Percentiles rank a stretch among this genome's conserved stretches.
Conservation (phyloP, 2,329 filamentous ascomycete species). For the Sporothrix pallida region DNA sequence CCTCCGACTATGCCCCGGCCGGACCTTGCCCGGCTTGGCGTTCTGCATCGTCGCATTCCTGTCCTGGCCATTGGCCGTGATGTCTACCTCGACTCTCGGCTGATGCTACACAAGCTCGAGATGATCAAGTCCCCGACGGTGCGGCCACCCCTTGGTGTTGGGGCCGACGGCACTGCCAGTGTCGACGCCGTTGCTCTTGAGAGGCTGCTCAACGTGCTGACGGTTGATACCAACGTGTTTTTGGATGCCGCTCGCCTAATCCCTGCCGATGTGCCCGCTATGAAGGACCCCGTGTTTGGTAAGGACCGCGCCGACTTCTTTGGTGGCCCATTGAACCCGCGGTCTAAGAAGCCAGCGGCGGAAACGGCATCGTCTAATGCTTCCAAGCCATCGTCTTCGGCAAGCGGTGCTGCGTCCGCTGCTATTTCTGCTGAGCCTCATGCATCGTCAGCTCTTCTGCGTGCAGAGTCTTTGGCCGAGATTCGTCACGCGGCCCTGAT, state of each 20-base stretch:
- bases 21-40: slow-evolving; percentile 64
- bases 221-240: slow-evolving; percentile 65
- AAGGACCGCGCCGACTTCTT: slow-evolving; percentile 59
- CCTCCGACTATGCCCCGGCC: slow-evolving; percentile 69
- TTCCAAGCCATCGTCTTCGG: neutral
- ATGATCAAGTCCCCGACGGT: slow-evolving; percentile 47
- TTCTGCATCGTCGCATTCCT: slow-evolving; percentile 73
- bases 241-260: slow-evolving; percentile 58
- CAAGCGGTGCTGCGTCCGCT: neutral
- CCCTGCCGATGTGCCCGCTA: slow-evolving; percentile 58
- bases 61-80: slow-evolving; percentile 69
- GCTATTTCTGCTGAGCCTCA: slow-evolving; percentile 1
- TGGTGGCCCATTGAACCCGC: slow-evolving; percentile 8
- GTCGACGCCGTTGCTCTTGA: slow-evolving; percentile 55
- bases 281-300: slow-evolving; percentile 63
- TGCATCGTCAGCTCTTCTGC: slow-evolving; percentile 35
- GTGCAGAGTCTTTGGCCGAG: slow-evolving; percentile 63
- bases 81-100: slow-evolving; percentile 71
- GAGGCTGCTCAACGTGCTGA: slow-evolving; percentile 61
- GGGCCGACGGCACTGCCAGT: slow-evolving; percentile 41
- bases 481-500: slow-evolving; percentile 61
- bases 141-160: slow-evolving; percentile 46
- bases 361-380: neutral
- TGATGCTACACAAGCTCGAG: slow-evolving; percentile 71
- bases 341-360: neutral